These are phyloP conservation scores for Geoglossum glabrum DNA, from an alignment of 495 filamentous ascomycete genomes.

Conservation along the genomic window DNA sequence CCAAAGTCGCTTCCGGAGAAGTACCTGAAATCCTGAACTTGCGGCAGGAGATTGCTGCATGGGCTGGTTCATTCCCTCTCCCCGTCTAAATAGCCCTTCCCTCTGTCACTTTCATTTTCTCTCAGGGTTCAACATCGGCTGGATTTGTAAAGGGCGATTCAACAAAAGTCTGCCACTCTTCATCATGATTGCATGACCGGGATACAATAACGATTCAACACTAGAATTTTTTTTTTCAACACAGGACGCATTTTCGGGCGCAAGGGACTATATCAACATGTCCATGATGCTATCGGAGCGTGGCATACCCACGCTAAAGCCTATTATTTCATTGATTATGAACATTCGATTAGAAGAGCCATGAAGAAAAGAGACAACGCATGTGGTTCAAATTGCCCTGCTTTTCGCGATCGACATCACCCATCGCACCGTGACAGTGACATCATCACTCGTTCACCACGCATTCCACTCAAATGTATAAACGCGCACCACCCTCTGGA, in stretches of 20 bases:
- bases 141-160: neutral
- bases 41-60: slow-evolving; percentile 71
- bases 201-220: neutral
- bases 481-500: too few relatives aligned
- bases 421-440: too few relatives aligned
- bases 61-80: slow-evolving; percentile 84
- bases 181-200: neutral
- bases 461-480: too few relatives aligned
- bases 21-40: slow-evolving; percentile 61
- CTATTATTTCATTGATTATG: too few relatives aligned
- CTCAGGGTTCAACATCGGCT: neutral
- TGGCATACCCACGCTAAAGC: too few relatives aligned
- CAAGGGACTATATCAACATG: neutral
- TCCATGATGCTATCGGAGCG: neutral
- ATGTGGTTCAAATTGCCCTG: too few relatives aligned
- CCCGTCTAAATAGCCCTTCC: slow-evolving; percentile 33
- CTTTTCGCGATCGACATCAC: too few relatives aligned
- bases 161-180: neutral
- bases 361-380: too few relatives aligned
- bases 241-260: neutral
- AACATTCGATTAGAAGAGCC: too few relatives aligned
- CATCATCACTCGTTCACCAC: too few relatives aligned
- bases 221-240: neutral
- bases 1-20: slow-evolving; percentile 60
- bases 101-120: neutral